Evolutionary conservation across 176 grass and related monocot species (phyloP), one percentile per base, ranked within the genome.

Genomic region (Phoenix dactylifera): DNA sequence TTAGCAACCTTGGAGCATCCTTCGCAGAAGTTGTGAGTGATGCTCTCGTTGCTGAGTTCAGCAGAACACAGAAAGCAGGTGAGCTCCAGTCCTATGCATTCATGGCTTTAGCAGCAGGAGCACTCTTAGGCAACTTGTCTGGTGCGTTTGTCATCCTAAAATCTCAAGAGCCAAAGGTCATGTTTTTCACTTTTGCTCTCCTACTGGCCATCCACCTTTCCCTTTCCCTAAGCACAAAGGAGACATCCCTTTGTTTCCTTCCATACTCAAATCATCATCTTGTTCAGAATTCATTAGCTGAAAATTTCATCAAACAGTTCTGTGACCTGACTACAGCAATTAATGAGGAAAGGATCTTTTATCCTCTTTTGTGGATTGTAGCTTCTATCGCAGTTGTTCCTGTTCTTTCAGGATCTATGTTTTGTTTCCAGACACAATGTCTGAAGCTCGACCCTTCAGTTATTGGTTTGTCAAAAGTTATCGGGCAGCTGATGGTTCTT

Each of bases 1-100:
- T 89, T 65, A 74, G 89, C 51, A 95, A 95, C 66, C 67, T 89
- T 1, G 89, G 89, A 52, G 85, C 82, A 57, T 95, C 89, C 49
- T 32, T 95, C 52, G 81, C 89, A 4, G 89, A 95, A 86, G 85
- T 95, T 54, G 89, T 82, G 15, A 86, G 81, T 17, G 89, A 95
- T 75, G 89, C 89, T 50, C 62, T 95, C 50, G 58, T 95, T 19
- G 84, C 89, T 0, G 89, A 95, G 59, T 82, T 80, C 62, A 83
- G 85, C 57, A 79, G 82, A 76, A 80, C 76, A 32, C 81, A 77
- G 49, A 76, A 85, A 76, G 68, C 62, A 4, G 89, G 89, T 57
- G 82, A 83, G 57, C 64, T 95, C 18, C 89, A 95, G 20, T 95
- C 89, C 17, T 82, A 89, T 3, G 82, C 89, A 20, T 83, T 95